Evolutionary conservation across 2,329 filamentous ascomycete genomes (phyloP), one percentile per base, ranked within the genome.

Genomic region (Microdochium paspali): DNA sequence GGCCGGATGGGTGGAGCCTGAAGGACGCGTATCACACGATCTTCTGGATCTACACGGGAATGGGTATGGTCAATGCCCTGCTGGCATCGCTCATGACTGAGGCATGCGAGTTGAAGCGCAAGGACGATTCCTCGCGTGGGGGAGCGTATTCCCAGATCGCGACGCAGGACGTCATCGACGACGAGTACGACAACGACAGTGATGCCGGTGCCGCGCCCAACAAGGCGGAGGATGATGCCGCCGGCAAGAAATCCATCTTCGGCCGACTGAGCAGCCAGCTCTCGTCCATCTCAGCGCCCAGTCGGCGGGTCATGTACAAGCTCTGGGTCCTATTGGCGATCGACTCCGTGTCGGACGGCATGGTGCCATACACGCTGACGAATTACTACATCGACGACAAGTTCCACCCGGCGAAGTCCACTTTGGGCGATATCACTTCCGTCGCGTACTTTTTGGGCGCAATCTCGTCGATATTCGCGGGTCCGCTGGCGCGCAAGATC

Each of bases 321-420:
- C 66, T 85, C 3, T 85, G 81, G 79, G 74, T 82, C 49, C 70
- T 85, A 7, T 69, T 86, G 10, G 72, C 75, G 21, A 67, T 85
- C 23, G 82, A 85, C 61, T 80, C 79, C 2, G 67, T 84, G 10
- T 79, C 81, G 13, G 80, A 84, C 54, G 80, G 81, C 23, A 84
- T 85, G 77, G 72, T 75, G n/a, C 70, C 68, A 3, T 74, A 77
- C 54, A 70, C 76, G 1, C 54, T 80, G 25, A 82, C 77, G 0
- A 77, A 72, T 10, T 82, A 81, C 57, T 82, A 74, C 61, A 65
- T 81, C 46, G 74, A 79, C 51, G 56, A 62, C 43, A 80, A 77
- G 49, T 82, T 81, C 54, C 63, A 74, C 46, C 62, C 76, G 0
- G 54, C 67, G 25, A 80, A 84, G 58, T 72, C 79, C 2, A 71